Evolutionary conservation across 345 rosid species (phyloP).

Genomic region (Chamaenerion angustifolium): DNA sequence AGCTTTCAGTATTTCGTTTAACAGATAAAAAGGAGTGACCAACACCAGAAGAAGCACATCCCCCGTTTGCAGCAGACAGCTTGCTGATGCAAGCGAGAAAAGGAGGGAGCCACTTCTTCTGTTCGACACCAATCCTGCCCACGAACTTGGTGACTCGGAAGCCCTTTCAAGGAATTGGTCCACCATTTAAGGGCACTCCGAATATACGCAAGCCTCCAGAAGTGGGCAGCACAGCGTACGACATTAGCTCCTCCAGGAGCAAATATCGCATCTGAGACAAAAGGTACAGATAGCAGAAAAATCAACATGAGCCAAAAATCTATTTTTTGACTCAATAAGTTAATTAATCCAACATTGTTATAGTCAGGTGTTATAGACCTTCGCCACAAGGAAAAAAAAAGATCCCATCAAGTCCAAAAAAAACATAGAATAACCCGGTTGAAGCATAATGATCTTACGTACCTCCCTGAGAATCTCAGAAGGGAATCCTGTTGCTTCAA

Average conservation of each 20-base stretch:
- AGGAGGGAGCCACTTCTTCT: constrained; percentile 95
- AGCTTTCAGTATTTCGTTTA: constrained; percentile 35
- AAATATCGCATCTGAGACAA: constrained; percentile 99
- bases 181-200: constrained; percentile 67
- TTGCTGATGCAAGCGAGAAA: constrained; percentile 77
- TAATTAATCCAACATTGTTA: constrained; percentile 13
- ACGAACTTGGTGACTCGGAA: constrained; percentile 52
- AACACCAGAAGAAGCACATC: constrained; percentile 93
- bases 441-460: no score
- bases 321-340: constrained; percentile 44
- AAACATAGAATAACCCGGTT: neutral
- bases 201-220: constrained; percentile 54
- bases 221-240: constrained; percentile 91
- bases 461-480: constrained; percentile 93
- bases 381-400: neutral
- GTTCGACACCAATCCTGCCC: constrained; percentile 56
- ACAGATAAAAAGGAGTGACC: constrained; percentile 30
- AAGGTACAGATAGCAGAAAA: constrained; percentile 64
- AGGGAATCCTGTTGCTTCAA: constrained; percentile 77
- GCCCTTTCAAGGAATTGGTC: constrained; percentile 64
- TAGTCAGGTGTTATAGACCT: neutral
- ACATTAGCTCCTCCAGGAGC: constrained; percentile 97
- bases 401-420: neutral
- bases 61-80: constrained; percentile 72
- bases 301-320: constrained; percentile 49